Base-by-base conservation (phyloP, 1,284 basidiomycete genomes). In the Cutaneotrichosporon sp. region DNA sequence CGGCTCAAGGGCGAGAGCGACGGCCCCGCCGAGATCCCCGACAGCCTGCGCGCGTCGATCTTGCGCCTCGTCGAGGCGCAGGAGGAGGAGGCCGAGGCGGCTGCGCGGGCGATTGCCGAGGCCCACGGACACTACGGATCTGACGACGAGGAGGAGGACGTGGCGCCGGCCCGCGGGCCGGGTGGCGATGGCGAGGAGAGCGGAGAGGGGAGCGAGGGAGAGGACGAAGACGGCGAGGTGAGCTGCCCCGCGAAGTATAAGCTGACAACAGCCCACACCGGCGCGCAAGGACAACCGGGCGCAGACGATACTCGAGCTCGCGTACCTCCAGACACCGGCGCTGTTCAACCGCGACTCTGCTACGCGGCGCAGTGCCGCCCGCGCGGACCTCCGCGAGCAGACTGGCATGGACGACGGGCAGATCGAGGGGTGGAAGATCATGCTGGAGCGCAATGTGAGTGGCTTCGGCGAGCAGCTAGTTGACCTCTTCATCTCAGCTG, bases 361-460 rank as follows among this genome's bases (percentile, higher is more conserved):
- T 46, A 93, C 91, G 16, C 79, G 90, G 55, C 81, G 88, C 56
- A 84, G 87, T 58, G 87, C 88, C 68, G 82, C 82, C 0, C 81
- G 92, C 34, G 81, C 80, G 7, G 85, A 87, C 55, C 80, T 95
- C 62, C 85, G 84, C 68, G 81, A 83, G 22, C 83, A 85, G 66
- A 92, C 89, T 42, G 86, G 87, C 83, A 70, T 70, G 70, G 64
- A 67, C 16, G 87, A 95, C 72, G 87, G 88, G 67, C 91, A 93
- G 72, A 86, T 94, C 31, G 91, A 95, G 76, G 92, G 91, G 0
- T 95, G 92, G 91, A 84, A 77, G 61, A 86, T 89, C 59, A 91
- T 94, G 89, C 79, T 95, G 56, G 92, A 95, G 62, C 81, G 87
- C 69, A 87, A 92, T 69, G 91, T 93, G 73, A 68, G 88, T 81